A percentile compares a stretch with the other conserved stretches of the same genome.
Conservation (phyloP, 805 yeast species). For the Zygosaccharomyces kombuchaensis region DNA sequence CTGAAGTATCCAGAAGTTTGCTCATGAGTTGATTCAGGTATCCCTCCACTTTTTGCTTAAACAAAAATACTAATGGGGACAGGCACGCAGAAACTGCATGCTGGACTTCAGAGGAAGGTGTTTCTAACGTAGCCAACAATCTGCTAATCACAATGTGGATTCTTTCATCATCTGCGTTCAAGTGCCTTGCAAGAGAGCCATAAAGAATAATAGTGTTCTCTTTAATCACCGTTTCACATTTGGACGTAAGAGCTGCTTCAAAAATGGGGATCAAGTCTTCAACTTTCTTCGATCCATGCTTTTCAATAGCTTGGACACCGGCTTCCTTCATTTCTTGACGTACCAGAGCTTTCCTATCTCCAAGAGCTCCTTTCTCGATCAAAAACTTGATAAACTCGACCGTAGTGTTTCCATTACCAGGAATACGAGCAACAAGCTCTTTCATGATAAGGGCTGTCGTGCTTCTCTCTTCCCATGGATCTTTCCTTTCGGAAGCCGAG, state of each 20-base stretch:
- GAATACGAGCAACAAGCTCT: slow-evolving; percentile 48
- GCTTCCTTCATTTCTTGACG: slow-evolving; percentile 84
- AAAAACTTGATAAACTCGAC: slow-evolving; percentile 57
- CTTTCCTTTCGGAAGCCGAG: slow-evolving; percentile 55
- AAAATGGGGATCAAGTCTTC: slow-evolving; percentile 77
- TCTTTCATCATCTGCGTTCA: slow-evolving; percentile 62
- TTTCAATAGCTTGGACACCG: slow-evolving; percentile 68
- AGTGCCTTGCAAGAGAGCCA: slow-evolving; percentile 87
- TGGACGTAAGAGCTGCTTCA: slow-evolving; percentile 51
- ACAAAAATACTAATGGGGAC: slow-evolving; percentile 69
- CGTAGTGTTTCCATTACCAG: slow-evolving; percentile 38
- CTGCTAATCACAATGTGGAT: slow-evolving; percentile 61
- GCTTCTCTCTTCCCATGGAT: slow-evolving; percentile 80
- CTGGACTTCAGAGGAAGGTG: slow-evolving; percentile 89
- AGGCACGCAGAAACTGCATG: slow-evolving; percentile 81
- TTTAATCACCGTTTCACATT: slow-evolving; percentile 46
- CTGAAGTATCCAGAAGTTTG: slow-evolving; percentile 48
- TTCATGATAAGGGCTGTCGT: slow-evolving; percentile 71
- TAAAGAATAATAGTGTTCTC: slow-evolving; percentile 82
- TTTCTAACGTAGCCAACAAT: slow-evolving; percentile 67
- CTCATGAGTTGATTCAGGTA: slow-evolving; percentile 58
- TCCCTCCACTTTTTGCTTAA: slow-evolving; percentile 45
- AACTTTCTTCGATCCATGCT: slow-evolving; percentile 61
- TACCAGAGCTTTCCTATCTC: slow-evolving; percentile 68
- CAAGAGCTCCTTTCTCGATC: slow-evolving; percentile 59